Evolutionary conservation across 208 protist genomes (phyloP).

Genomic region (Porcisia hertigi): DNA sequence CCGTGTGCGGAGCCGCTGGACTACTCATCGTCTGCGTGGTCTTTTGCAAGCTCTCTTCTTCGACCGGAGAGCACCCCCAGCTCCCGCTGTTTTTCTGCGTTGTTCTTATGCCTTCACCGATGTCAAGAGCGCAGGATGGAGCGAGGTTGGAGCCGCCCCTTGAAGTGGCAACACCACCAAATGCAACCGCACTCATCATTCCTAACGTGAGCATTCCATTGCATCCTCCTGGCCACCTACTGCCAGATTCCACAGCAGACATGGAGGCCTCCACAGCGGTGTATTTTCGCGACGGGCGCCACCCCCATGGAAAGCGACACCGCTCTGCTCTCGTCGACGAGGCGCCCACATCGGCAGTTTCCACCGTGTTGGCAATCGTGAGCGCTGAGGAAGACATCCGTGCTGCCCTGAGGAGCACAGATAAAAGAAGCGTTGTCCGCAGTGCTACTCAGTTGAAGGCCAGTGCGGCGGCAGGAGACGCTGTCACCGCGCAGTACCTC

Average conservation of each 20-base stretch:
- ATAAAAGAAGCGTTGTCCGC: neutral
- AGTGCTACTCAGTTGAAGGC: neutral
- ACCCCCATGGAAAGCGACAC: constrained; percentile 19
- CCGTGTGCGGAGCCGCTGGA: neutral
- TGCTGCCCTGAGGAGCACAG: neutral
- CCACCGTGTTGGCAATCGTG: constrained; percentile 21
- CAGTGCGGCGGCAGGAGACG: constrained; percentile 1
- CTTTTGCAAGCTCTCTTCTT: neutral
- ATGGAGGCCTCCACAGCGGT: constrained; percentile 17
- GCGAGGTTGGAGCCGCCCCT: neutral
- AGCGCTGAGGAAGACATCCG: constrained; percentile 15
- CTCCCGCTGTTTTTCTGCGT: neutral
- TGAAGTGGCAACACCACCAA: neutral
- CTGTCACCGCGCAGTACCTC: constrained; percentile 22
- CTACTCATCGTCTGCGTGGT: neutral
- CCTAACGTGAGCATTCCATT: constrained; percentile 22
- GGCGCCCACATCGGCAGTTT: neutral
- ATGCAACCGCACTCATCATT: neutral
- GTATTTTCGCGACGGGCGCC: constrained; percentile 17
- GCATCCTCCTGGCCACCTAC: constrained; percentile 18
- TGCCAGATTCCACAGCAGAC: constrained; percentile 16
- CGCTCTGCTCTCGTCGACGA: constrained; percentile 4
- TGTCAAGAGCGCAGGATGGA: constrained; percentile 1
- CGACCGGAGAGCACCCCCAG: neutral
- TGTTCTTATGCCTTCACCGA: constrained; percentile 2